A percentile compares a stretch with the other conserved stretches of the same genome.
Conservation (phyloP, 768 basidiomycete genomes). For the Lyophyllum shimeji region DNA sequence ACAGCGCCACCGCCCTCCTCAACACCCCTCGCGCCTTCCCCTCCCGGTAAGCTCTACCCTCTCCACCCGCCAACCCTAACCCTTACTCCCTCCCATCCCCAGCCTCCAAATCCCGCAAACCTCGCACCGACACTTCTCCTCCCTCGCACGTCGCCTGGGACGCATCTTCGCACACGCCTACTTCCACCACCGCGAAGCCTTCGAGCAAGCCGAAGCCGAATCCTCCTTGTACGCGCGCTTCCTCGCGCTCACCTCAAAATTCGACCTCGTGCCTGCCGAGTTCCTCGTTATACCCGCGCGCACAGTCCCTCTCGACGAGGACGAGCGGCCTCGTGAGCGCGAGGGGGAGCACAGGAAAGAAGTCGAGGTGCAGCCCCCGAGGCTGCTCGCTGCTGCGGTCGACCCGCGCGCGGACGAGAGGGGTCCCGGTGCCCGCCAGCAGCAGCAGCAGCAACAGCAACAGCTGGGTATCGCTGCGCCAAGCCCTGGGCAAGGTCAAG, state of each 20-base stretch:
- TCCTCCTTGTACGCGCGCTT: conserved; percentile 90
- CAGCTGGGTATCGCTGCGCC: neutral
- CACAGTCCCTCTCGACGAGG: conserved; percentile 11
- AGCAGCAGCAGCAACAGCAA: neutral
- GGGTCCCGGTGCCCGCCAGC: no score
- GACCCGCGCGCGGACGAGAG: conserved; percentile 25
- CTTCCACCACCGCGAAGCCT: conserved; percentile 90
- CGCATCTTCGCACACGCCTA: conserved; percentile 97
- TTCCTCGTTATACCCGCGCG: conserved; percentile 77
- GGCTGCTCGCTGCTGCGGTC: conserved; percentile 39
- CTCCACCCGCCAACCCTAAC: neutral
- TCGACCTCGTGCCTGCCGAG: conserved; percentile 78
- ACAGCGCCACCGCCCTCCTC: conserved; percentile 88
- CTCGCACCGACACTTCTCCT: conserved; percentile 86
- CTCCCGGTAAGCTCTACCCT: conserved; percentile 58
- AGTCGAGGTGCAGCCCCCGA: conserved; percentile 33
- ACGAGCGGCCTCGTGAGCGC: neutral
- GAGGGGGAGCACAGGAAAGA: conserved; percentile 14
- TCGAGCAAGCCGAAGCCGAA: conserved; percentile 89
- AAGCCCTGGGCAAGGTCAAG: neutral
- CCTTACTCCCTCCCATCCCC: neutral
- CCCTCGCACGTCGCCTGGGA: conserved; percentile 86
- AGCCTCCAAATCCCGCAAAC: conserved; percentile 81
- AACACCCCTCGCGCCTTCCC: conserved; percentile 93
- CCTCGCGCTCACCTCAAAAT: conserved; percentile 76